Conservation (phyloP, 352 stramenopile genomes). For the Aphanomyces cochlioides region DNA sequence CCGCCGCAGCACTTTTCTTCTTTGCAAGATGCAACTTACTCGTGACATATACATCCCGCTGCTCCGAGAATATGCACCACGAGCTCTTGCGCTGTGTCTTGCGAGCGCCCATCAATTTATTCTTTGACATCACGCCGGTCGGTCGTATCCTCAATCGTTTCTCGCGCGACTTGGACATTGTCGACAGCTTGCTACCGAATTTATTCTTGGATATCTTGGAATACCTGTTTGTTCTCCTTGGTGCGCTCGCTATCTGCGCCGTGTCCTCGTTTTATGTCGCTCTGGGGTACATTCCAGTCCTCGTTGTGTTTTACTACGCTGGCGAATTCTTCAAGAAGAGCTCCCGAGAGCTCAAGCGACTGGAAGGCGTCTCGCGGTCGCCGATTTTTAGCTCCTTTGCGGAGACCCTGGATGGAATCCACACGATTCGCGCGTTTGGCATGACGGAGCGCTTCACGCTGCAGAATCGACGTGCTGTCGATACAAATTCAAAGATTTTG, state of each 20-base stretch:
- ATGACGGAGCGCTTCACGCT: no score
- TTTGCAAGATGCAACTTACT: no score
- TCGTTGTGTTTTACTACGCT: no score
- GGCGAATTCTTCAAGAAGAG: slow-evolving; percentile 51
- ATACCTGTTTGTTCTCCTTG: no score
- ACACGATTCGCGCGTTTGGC: no score
- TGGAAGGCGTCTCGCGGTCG: slow-evolving; percentile 60
- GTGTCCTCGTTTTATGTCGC: no score
- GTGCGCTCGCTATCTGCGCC: no score
- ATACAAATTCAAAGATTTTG: slow-evolving; percentile 81
- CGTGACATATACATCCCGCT: no score
- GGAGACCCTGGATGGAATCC: slow-evolving; percentile 80
- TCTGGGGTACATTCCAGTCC: no score
- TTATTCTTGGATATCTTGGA: slow-evolving; percentile 39
- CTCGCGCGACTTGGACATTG: slow-evolving; percentile 81
- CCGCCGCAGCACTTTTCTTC: no score
- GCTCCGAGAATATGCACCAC: no score
- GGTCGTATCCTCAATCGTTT: slow-evolving; percentile 91
- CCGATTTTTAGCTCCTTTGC: slow-evolving; percentile 92
- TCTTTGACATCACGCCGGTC: slow-evolving; percentile 89
- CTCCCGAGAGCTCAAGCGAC: slow-evolving; percentile 76
- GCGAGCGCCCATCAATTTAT: slow-evolving; percentile 62
- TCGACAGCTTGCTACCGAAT: slow-evolving; percentile 77
- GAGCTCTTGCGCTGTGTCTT: slow-evolving; percentile 44
- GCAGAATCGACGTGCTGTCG: slow-evolving; percentile 44